Evolutionary conservation across 495 filamentous ascomycete genomes (phyloP).

Genomic region (Podospora didyma): DNA sequence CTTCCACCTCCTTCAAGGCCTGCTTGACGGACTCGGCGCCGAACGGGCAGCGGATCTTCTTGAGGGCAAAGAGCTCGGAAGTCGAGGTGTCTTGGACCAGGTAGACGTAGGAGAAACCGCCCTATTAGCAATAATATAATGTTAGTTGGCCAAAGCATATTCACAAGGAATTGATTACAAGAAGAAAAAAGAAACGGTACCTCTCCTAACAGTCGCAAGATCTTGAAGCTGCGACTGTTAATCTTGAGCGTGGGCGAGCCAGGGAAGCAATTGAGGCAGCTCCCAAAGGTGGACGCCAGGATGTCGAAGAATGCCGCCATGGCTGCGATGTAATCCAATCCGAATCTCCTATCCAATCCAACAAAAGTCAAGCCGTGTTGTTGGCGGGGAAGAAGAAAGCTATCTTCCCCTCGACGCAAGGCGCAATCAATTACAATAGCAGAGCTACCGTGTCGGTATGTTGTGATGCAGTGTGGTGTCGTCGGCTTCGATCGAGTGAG

Average conservation of each 20-base stretch:
- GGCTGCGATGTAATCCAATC: conserved; percentile 2
- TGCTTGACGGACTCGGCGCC: conserved; percentile 91
- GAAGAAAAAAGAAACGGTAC: conserved; percentile 33
- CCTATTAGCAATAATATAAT: conserved; percentile 41
- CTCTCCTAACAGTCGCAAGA: conserved; percentile 87
- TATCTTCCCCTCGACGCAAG: too few species aligned
- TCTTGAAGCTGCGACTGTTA: conserved; percentile 92
- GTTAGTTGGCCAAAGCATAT: background rate
- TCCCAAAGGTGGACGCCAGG: conserved; percentile 75
- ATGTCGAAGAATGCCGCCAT: conserved; percentile 88
- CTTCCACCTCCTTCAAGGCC: conserved; percentile 94
- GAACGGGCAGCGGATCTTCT: conserved; percentile 97
- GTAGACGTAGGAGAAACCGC: conserved; percentile 98
- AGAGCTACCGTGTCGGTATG: too few species aligned
- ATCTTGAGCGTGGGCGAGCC: conserved; percentile 90
- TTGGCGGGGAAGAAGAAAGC: background rate
- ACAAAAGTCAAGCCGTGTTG: background rate
- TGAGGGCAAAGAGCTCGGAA: conserved; percentile 83
- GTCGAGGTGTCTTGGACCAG: conserved; percentile 86
- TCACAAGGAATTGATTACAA: too few species aligned
- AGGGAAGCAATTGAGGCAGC: conserved; percentile 94
- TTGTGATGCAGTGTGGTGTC: too few species aligned
- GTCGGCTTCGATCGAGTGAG: too few species aligned
- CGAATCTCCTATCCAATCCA: too few species aligned
- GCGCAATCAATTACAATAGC: too few species aligned